Conservation (phyloP, 1,284 basidiomycete species). For the Tremellales sp. region DNA sequence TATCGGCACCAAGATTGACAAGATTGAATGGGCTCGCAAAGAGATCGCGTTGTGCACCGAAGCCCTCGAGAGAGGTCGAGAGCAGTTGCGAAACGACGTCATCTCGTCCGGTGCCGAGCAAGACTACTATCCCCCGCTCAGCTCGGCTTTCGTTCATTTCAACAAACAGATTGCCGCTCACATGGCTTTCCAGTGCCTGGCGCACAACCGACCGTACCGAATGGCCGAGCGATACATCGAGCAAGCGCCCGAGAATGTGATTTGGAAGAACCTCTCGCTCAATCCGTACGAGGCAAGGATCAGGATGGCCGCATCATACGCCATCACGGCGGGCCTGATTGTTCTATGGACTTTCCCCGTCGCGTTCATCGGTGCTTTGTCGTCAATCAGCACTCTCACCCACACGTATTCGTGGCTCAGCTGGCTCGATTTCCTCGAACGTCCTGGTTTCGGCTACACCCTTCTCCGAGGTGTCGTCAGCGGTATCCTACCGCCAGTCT, state of each 20-base stretch:
- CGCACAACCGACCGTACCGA: constrained; percentile 66
- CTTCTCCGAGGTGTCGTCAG: constrained; percentile 60
- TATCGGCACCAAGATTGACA: constrained; percentile 72
- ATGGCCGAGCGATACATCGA: constrained; percentile 67
- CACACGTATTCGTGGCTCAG: constrained; percentile 55
- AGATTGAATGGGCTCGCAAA: constrained; percentile 73
- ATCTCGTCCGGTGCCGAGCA: constrained; percentile 37
- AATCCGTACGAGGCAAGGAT: constrained; percentile 83
- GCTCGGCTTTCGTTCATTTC: constrained; percentile 89
- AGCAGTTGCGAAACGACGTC: constrained; percentile 51
- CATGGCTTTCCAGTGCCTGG: constrained; percentile 66
- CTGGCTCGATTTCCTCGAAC: constrained; percentile 59
- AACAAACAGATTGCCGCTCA: constrained; percentile 91
- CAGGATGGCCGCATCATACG: constrained; percentile 52
- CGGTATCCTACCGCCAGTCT: constrained; percentile 61
- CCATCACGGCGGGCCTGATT: constrained; percentile 58
- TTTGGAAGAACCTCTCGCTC: constrained; percentile 62
- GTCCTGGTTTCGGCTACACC: constrained; percentile 30
- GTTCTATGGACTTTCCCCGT: constrained; percentile 62
- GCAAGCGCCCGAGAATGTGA: constrained; percentile 66
- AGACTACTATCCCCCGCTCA: constrained; percentile 60
- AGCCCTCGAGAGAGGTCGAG: constrained; percentile 34
- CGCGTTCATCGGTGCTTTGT: constrained; percentile 53
- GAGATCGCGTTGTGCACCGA: constrained; percentile 37
- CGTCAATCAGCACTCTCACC: constrained; percentile 52